Evolutionary conservation across 2,329 filamentous ascomycete genomes (phyloP), one percentile per base, ranked within the genome.

Genomic region (Knufia fluminis): DNA sequence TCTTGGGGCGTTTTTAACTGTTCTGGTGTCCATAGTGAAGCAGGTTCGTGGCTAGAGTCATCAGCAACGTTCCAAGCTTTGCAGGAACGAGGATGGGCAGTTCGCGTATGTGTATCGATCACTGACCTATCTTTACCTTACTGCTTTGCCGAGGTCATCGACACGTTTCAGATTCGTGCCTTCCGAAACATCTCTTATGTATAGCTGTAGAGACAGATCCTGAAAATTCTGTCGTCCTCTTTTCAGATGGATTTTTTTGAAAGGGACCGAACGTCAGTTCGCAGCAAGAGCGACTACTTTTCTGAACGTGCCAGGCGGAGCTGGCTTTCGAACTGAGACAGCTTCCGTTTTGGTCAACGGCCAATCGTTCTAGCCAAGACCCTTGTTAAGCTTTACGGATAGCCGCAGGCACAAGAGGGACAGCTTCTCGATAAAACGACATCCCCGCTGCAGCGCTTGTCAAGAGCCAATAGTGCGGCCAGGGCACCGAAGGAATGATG

Each of bases 401-500:
- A 35, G 19, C 28, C 42, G 42, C 42, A 45, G 26, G 20, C 33
- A 16, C 42, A 7, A 36, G 33, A 36, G 10, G 38, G 9, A 4
- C 7, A 20, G 26, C n/a, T 3, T 12, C 23, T 33, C 20, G 31
- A 46, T 22, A 24, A 31, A 48, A 40, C 33, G n/a, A 39, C 23
- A 39, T 39, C 33, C 23, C 45, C 45, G 22, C 45, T 8, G 35
- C 45, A 48, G 45, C 32, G 45, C 33, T 16, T 31, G 45, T 31
- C 23, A 40, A 40, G 14, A 48, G 10, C 45, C 33, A 48, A 40
- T 40, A 22, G 38, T 20, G 19, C 31, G 17, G 44, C 3, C 32
- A 38, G 22, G 32, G 32, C 43, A 36, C 43, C 32, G 23, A 46
- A 46, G 10, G 14, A 4, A 12, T 36, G 31, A 19, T 36, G 43